Evolutionary conservation across 345 rosid species (phyloP), one percentile per base, ranked within the genome.

Genomic region (Eucalyptus marginata): DNA sequence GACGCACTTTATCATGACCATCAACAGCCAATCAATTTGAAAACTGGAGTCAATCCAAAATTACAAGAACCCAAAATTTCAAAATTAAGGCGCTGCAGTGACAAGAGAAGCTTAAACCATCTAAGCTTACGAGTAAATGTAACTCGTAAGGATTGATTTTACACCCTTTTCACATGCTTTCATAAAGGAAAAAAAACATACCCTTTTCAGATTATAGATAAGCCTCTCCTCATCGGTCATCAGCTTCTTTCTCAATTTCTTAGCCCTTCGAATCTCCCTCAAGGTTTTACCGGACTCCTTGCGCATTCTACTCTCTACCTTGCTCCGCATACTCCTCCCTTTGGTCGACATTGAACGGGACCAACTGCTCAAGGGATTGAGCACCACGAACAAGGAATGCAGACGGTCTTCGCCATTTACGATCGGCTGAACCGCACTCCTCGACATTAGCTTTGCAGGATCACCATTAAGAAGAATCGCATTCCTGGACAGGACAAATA

Each of bases 221-320:
- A 95, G 97, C 88, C 99, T 92, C 95, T 97, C 99, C 91, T 97
- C 98, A 92, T 97, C 99, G 49, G 98, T 96, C 99, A 97, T 97
- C 89, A 97, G 95, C 91, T 97, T 97, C 96, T 94, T 96, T 94
- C 96, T 96, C 91, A 97, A 88, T 89, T 95, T 97, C 88, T 94
- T 95, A 8, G 99, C 99, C 91, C 99, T 96, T 86, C 99, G 91
- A 90, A 97, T 94, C 96, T 97, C 99, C 90, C 96, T 93, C 17
- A 95, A 88, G 12, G 98, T 96, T 91, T 96, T 97, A 25, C 99
- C 97, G 2, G 99, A 95, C 92, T 97, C 99, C 87, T 93, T 97
- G 58, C 94, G 94, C 98, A 97, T 97, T 88, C 98, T 91, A 85
- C 92, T 94, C 95, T 97, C 99, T 24, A 97, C 99, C 95, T 95